Evolutionary conservation across 73 alveolate genomes (phyloP), one percentile per base, ranked within the genome.

Genomic region (Tetrahymena elliotti): DNA sequence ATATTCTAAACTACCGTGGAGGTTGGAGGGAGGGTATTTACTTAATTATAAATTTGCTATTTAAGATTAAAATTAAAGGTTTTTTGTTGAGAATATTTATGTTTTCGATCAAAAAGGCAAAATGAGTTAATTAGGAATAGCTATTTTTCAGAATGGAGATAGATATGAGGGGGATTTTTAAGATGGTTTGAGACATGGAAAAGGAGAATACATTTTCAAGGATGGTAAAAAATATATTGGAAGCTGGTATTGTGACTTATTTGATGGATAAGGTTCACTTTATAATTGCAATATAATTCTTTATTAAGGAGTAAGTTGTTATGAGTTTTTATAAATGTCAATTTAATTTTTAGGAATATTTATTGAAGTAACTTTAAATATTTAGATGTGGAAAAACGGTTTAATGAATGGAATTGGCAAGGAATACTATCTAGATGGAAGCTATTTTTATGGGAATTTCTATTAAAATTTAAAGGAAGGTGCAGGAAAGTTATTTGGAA

Each of bases 111-210:
- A 47, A 18, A 6, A 47, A 68, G 88, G 88, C 33, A 68, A 68
- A 68, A 68, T 68, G 88, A 31, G n/a, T 68, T 27, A 20, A 6
- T 24, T 68, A 24, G 88, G 88, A 1, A 68, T 68, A n/a, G 88
- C 88, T n/a, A n/a, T 24, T 18, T 68, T 4, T 11, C n/a, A 36
- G 2, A 68, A 68, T 68, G 88, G 88, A 68, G 88, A 68, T 68
- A 68, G 36, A n/a, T 68, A 68, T 68, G 88, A 68, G n/a, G 98
- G 98, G 36, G 68, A 52, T 53, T 96, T 96, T 96, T 96, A 92
- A 95, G 94, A 95, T 1, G 98, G 97, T 27, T 93, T 95, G 93
- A 84, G 96, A 83, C 94, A 95, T 53, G 98, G 98, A 12, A 95
- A 95, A 83, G 98, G 98, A 0, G 96, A 68, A 93, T 96, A 95